Conservation (phyloP, 495 filamentous ascomycete species). For the Bombardia bombarda region DNA sequence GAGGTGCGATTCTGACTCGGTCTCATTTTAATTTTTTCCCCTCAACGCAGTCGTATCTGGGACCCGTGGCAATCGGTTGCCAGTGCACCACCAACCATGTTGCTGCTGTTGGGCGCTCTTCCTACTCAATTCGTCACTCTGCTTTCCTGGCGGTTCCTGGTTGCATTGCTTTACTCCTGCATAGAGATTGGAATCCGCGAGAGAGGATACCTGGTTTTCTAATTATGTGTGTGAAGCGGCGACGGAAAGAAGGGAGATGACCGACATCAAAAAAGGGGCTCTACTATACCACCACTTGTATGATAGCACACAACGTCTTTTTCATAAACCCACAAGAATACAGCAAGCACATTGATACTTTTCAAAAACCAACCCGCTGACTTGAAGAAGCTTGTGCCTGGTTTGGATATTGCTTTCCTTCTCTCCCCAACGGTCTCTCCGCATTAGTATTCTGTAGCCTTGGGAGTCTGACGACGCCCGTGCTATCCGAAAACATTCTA, state of each 20-base stretch:
- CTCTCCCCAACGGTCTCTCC: too few species aligned
- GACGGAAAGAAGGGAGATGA: neutral
- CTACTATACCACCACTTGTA: slow-evolving; percentile 3
- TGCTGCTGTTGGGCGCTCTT: too few species aligned
- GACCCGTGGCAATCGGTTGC: neutral
- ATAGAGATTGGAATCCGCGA: neutral
- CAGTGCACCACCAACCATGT: too few species aligned
- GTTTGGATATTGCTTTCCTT: too few species aligned
- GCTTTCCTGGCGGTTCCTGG: neutral
- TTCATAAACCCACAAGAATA: neutral
- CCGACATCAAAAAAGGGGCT: neutral
- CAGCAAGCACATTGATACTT: too few species aligned
- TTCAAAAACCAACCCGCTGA: too few species aligned
- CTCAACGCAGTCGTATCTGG: neutral
- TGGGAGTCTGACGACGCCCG: too few species aligned
- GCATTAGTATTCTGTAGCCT: too few species aligned
- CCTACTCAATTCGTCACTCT: neutral
- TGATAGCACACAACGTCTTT: slow-evolving; percentile 1
- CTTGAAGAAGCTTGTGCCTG: too few species aligned
- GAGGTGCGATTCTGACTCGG: neutral
- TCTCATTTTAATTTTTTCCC: neutral
- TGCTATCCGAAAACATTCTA: too few species aligned
- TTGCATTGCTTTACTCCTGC: neutral
- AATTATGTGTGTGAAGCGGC: neutral
- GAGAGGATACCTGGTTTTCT: neutral